These are phyloP conservation scores for Aspergillus japonicus DNA, from an alignment of 2,329 filamentous ascomycete species.

Conservation along the genomic window DNA sequence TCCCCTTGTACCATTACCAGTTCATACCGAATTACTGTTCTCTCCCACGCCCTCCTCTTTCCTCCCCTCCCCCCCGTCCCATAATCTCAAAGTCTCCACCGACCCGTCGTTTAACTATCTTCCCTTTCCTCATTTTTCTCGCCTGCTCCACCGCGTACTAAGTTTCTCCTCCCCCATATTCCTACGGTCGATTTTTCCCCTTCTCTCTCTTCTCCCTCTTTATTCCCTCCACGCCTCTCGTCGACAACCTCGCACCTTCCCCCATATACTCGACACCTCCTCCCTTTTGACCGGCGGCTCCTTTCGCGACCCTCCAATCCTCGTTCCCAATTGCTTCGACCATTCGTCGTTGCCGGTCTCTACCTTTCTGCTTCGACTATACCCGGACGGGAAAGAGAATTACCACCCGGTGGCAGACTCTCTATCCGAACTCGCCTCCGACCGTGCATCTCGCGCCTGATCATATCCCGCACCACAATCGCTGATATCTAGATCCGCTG, in stretches of 20 bases:
- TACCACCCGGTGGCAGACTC: neutral
- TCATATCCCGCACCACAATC: neutral
- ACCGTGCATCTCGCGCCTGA: neutral
- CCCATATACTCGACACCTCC: constrained; percentile 18
- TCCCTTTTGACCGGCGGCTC: constrained; percentile 21
- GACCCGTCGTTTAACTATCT: constrained; percentile 23
- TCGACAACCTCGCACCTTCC: constrained; percentile 21
- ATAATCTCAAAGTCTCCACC: constrained; percentile 24
- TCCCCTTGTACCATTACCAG: constrained; percentile 26
- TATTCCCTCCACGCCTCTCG: constrained; percentile 1
- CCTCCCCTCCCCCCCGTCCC: constrained; percentile 24
- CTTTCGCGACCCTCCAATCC: constrained; percentile 4
- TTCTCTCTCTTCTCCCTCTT: constrained; percentile 16
- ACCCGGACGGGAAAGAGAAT: constrained; percentile 5
- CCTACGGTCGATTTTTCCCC: constrained; percentile 18
- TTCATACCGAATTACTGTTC: constrained; percentile 16
- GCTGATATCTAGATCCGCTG: constrained; percentile 9
- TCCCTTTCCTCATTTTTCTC: constrained; percentile 23
- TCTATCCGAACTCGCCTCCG: neutral
- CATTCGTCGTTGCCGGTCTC: constrained; percentile 21
- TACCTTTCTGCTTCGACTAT: neutral
- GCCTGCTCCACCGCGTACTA: constrained; percentile 21
- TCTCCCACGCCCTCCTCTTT: constrained; percentile 14
- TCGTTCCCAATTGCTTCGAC: constrained; percentile 15
- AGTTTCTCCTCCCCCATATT: constrained; percentile 27